Evolutionary conservation across 73 alveolate species (phyloP).

Genomic region (Uronychia binucleata): DNA sequence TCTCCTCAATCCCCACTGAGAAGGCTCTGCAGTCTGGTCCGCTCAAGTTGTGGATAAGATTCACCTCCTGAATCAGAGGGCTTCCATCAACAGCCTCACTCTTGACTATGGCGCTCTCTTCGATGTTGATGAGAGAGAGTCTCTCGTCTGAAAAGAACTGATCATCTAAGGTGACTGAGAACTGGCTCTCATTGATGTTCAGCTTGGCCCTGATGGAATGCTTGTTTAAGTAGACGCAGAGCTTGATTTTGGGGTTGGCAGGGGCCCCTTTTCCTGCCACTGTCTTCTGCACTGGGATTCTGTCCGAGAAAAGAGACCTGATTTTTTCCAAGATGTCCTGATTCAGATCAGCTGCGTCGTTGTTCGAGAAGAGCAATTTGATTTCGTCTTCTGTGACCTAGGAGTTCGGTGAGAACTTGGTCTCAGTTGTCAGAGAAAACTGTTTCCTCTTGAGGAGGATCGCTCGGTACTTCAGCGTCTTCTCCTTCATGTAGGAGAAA

Average conservation of each 20-base stretch:
- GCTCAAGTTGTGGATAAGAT: neutral
- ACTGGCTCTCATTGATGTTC: neutral
- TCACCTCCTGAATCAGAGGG: neutral
- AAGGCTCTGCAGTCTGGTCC: neutral
- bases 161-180: neutral
- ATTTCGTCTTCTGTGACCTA: neutral
- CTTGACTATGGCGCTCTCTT: neutral
- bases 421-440: neutral
- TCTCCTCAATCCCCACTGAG: neutral
- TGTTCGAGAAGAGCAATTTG: neutral
- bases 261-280: neutral
- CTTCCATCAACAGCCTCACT: neutral
- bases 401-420: neutral
- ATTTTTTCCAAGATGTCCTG: neutral
- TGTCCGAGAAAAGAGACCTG: neutral
- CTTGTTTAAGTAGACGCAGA: neutral
- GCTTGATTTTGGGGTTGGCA: neutral
- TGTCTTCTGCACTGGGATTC: neutral
- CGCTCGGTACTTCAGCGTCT: slow-evolving; percentile 32
- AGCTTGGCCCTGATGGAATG: neutral
- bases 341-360: neutral
- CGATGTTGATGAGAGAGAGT: neutral
- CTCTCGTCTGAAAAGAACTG: neutral
- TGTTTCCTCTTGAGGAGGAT: slow-evolving; percentile 32
- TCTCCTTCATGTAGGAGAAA: slow-evolving; percentile 42